A percentile compares a stretch with the other conserved stretches of the same genome.
Conservation (phyloP, 768 basidiomycete species). For the Russula sp. region DNA sequence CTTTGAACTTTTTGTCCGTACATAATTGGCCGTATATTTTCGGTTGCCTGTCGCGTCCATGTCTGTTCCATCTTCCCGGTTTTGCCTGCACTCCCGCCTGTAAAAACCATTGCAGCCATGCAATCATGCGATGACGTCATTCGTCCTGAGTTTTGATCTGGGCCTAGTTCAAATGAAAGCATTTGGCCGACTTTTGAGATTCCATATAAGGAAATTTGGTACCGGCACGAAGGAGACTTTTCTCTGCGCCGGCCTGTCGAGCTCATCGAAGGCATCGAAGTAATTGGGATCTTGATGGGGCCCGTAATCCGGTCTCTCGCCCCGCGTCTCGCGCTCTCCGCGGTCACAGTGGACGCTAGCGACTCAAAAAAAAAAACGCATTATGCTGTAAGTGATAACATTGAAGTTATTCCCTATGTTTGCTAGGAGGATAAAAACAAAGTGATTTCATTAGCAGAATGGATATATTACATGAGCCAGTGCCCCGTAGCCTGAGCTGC, state of each 20-base stretch:
- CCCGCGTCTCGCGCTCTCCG: conserved; percentile 3
- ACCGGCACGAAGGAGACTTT: conserved; percentile 19
- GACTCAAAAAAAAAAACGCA: neutral
- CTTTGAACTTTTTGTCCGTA: neutral
- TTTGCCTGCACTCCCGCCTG: conserved; percentile 1
- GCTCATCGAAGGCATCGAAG: neutral
- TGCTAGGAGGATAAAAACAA: neutral
- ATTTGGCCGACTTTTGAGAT: conserved; percentile 7
- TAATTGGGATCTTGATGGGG: conserved; percentile 9
- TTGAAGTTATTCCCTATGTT: neutral
- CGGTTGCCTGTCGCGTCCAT: conserved; percentile 8
- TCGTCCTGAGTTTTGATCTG: conserved; percentile 3
- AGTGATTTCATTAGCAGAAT: neutral
- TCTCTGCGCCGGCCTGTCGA: conserved; percentile 5
- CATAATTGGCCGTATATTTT: conserved; percentile 14
- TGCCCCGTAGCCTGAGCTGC: neutral
- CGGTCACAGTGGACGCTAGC: neutral
- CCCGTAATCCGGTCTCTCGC: neutral
- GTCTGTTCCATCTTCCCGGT: conserved; percentile 1
- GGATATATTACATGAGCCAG: neutral
- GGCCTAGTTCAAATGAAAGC: neutral
- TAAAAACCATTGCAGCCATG: conserved; percentile 10
- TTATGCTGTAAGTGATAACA: conserved; percentile 4
- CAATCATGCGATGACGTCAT: conserved; percentile 19
- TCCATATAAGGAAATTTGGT: conserved; percentile 10